Base-by-base conservation (phyloP, 106 monocot genomes). In the Apostasia shenzhenica region DNA sequence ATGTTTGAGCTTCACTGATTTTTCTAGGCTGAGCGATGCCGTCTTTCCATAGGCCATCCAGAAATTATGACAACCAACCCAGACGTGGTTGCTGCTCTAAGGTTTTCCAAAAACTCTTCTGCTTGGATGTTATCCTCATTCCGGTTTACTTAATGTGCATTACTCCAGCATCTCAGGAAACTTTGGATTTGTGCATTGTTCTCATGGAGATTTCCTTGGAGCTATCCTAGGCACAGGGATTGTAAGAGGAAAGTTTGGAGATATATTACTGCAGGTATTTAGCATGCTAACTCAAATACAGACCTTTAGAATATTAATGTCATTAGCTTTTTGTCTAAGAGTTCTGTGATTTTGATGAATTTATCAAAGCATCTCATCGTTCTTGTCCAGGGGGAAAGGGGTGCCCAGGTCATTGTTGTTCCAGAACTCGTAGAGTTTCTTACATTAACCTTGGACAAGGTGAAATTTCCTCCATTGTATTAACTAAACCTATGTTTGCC, bases 151-250 rank as follows among this genome's bases (percentile, higher is more conserved):
- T 55, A 81, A 73, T 45, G 44, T 5, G 41, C 74, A 45, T 9
- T 51, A 40, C 5, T 76, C 54, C 82, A 99, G 97, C 59, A 93
- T 99, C 49, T 78, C 85, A 74, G 97, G 92, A 57, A 99, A 99
- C 75, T 99, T 92, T 72, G 80, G 81, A 54, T 99, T 92, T 68
- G 84, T 83, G 59, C 69, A 81, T 45, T 99, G 85, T 76, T 81
- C 89, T 73, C 97, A 93, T 78, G 92, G 97, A 53, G 92, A 93
- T 75, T 99, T 99, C 75, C 97, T 99, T 67, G 97, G 97, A 9
- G 78, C 97, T 43, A 87, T 99, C 70, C 82, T 99, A 57, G 83
- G 87, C 49, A 87, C 85, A 52, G 92, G 97, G 52, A 93, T 92
- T 61, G 85, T 70, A 42, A 89, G 97, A 67, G 97, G 87, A 7